Base-by-base conservation (phyloP, 148 eudicot genomes). In the Rhododendron ovatum region DNA sequence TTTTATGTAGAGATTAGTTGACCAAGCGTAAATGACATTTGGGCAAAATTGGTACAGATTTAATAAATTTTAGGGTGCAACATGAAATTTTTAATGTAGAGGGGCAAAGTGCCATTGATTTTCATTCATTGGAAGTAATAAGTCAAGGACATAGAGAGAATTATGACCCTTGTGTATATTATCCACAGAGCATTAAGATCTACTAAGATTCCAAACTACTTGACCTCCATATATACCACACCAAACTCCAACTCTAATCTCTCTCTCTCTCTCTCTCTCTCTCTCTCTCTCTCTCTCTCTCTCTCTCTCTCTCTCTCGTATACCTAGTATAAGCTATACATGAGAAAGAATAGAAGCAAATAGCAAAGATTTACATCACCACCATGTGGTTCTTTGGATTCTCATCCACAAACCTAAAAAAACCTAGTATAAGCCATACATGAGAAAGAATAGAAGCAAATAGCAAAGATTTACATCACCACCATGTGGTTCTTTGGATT, bases 371-470 rank as follows among this genome's bases (percentile, higher is more conserved):
- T 12, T 65, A 11, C 26, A 61, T 24, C 69, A 22, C 75, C 77
- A 90, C 75, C 81, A 91, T 90, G 91, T 85, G 88, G 90, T 86
- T 89, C 39, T 80, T 87, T 51, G 91, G 90, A 61, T 87, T 87
- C 78, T 61, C 87, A 83, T 84, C 75, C 30, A 7, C 90, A 78
- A 82, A 61, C 35, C 83, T 67, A 82, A 88, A 77, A 87, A 84
- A 75, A 82, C 43, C 43, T 41, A 41, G 43, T 5, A 41, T 82
- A 39, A 61, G 73, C 59, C 74, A 89, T 63, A 78, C 39, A 55
- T 48, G 77, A 53, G 78, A 4, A 79, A 41, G 43, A 41, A 41
- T 22, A 59, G 30, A 39, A 11, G 63, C 10, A 47, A 10, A 77
- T 43, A 76, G 22, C 78, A 77, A 48, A 39, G 28, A 18, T 14